Conservation (phyloP, 805 yeast species). For the Candida maltosa region DNA sequence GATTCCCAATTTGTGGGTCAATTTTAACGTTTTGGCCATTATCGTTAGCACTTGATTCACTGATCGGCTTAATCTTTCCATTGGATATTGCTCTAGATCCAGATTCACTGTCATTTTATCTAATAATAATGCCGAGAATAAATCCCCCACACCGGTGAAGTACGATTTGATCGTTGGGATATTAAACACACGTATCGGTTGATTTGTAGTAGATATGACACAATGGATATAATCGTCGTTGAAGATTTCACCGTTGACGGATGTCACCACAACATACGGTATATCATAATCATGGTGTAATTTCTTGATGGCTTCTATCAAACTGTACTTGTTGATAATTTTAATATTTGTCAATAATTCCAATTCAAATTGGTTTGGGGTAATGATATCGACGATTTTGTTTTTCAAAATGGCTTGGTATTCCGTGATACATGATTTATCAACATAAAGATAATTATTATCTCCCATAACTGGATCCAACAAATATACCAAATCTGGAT, state of each 20-base stretch:
- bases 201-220: slow-evolving; percentile 17
- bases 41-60: slow-evolving; percentile 55
- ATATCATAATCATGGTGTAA: slow-evolving; percentile 51
- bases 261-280: slow-evolving; percentile 65
- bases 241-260: slow-evolving; percentile 33
- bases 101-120: slow-evolving; percentile 49
- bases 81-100: slow-evolving; percentile 4
- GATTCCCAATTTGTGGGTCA: slow-evolving; percentile 43
- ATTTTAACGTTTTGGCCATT: slow-evolving; percentile 48
- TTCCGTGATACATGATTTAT: slow-evolving; percentile 37
- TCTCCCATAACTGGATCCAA: slow-evolving; percentile 84
- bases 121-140: slow-evolving; percentile 75
- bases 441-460: slow-evolving; percentile 67
- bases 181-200: slow-evolving; percentile 32
- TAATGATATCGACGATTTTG: slow-evolving; percentile 63
- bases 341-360: slow-evolving; percentile 62
- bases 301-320: slow-evolving; percentile 43
- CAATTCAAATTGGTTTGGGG: slow-evolving; percentile 90
- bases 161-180: slow-evolving; percentile 70
- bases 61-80: slow-evolving; percentile 22
- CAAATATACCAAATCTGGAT: slow-evolving; percentile 46
- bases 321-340: slow-evolving; percentile 35
- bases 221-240: slow-evolving; percentile 20
- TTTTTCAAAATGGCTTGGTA: slow-evolving; percentile 47
- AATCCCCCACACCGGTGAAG: slow-evolving; percentile 94